Conservation (phyloP, 306 rosid genomes). For the Lathyrus oleraceus region DNA sequence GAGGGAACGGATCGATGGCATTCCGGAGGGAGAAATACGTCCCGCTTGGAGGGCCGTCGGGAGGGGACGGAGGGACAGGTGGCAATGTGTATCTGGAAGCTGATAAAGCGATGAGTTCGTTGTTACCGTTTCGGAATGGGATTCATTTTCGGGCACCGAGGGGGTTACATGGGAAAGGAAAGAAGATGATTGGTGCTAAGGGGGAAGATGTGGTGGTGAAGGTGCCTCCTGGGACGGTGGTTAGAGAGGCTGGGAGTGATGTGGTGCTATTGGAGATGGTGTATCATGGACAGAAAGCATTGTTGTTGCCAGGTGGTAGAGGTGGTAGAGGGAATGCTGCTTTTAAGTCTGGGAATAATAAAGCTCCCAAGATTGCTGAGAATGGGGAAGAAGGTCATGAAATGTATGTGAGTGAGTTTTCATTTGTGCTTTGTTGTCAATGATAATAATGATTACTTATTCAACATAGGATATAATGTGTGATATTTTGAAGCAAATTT, state of each 20-base stretch:
- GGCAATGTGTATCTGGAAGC: slow-evolving; percentile 85
- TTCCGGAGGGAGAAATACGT: slow-evolving; percentile 91
- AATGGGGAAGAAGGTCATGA: slow-evolving; percentile 86
- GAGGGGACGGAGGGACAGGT: slow-evolving; percentile 94
- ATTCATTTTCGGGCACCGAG: slow-evolving; percentile 87
- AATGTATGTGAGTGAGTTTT: slow-evolving; percentile 53
- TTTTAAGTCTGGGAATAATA: slow-evolving; percentile 76
- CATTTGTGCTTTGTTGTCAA: background rate
- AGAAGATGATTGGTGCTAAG: slow-evolving; percentile 70
- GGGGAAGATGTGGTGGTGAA: slow-evolving; percentile 87
- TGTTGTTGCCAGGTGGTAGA: slow-evolving; percentile 86
- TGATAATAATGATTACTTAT: background rate
- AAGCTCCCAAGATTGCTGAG: slow-evolving; percentile 91
- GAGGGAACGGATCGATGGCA: slow-evolving; percentile 91
- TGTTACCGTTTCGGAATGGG: slow-evolving; percentile 79
- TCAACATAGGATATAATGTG: background rate
- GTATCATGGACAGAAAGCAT: slow-evolving; percentile 71
- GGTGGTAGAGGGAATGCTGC: slow-evolving; percentile 97
- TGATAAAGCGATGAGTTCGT: slow-evolving; percentile 76
- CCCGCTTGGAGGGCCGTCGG: slow-evolving; percentile 88
- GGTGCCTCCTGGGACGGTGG: slow-evolving; percentile 83
- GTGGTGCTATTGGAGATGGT: slow-evolving; percentile 77
- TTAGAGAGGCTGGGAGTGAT: slow-evolving; percentile 63
- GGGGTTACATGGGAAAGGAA: slow-evolving; percentile 81
- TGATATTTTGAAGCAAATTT: background rate